Conservation (phyloP, 1,284 basidiomycete genomes). For the Cutaneotrichosporon arboriforme region DNA sequence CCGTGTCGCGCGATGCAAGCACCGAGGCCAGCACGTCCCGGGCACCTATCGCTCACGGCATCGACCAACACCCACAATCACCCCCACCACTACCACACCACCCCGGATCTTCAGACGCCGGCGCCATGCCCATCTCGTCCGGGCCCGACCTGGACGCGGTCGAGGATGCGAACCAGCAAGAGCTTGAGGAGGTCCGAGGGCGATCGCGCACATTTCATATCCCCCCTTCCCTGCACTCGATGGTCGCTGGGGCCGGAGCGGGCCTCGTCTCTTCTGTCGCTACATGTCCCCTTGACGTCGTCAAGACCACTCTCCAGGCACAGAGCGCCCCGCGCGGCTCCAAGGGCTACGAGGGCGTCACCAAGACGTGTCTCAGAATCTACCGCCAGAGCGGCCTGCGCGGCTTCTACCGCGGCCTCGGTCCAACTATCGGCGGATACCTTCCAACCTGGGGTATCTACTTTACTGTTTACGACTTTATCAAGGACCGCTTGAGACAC, state of each 20-base stretch:
- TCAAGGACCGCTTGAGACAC: slow-evolving; percentile 71
- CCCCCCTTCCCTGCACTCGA: slow-evolving; percentile 44
- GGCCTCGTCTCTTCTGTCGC: slow-evolving; percentile 88
- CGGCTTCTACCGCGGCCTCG: slow-evolving; percentile 86
- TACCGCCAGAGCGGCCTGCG: slow-evolving; percentile 68
- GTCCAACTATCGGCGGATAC: slow-evolving; percentile 91
- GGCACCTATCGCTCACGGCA: neutral
- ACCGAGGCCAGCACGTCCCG: slow-evolving; percentile 27
- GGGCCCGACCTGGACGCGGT: neutral
- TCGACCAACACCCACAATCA: neutral
- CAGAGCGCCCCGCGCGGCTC: slow-evolving; percentile 65
- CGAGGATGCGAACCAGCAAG: no score
- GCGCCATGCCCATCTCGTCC: neutral
- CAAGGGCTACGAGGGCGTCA: slow-evolving; percentile 66
- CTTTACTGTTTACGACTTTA: slow-evolving; percentile 92
- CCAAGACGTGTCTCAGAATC: slow-evolving; percentile 69
- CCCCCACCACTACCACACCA: neutral
- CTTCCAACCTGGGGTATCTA: slow-evolving; percentile 97
- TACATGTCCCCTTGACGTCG: slow-evolving; percentile 93
- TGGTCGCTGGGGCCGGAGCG: slow-evolving; percentile 54
- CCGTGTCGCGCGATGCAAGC: slow-evolving; percentile 30
- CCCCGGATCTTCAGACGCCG: neutral
- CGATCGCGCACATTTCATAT: slow-evolving; percentile 9
- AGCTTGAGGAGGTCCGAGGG: no score
- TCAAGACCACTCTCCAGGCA: slow-evolving; percentile 95